Evolutionary conservation across 768 basidiomycete species (phyloP).

Genomic region (Sarcodon aspratus): DNA sequence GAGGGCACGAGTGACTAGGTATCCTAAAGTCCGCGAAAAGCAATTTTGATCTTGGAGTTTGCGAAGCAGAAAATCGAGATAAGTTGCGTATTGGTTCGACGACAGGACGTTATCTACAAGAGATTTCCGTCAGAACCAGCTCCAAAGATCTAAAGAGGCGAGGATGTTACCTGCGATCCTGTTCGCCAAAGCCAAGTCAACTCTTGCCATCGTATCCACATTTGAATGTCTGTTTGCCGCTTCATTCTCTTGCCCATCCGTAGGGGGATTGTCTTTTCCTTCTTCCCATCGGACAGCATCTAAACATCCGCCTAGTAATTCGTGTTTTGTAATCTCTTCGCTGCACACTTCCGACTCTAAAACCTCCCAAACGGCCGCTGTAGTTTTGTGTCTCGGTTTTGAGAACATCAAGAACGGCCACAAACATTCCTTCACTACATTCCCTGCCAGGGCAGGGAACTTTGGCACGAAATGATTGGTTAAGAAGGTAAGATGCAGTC

Average conservation of each 20-base stretch:
- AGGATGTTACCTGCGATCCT: conserved; percentile 50
- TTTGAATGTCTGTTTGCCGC: conserved; percentile 15
- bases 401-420: conserved; percentile 71
- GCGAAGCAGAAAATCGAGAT: conserved; percentile 37
- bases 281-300: conserved; percentile 27
- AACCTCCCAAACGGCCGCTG: conserved; percentile 62
- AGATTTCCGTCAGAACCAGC: neutral
- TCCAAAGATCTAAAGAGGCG: neutral
- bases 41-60: conserved; percentile 38
- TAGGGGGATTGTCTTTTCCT: conserved; percentile 7
- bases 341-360: conserved; percentile 27
- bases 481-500: conserved; percentile 48
- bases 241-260: conserved; percentile 19
- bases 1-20: conserved; percentile 53
- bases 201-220: conserved; percentile 31
- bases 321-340: conserved; percentile 15
- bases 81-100: conserved; percentile 31
- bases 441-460: conserved; percentile 10
- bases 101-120: conserved; percentile 50
- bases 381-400: conserved; percentile 56
- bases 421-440: neutral
- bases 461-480: conserved; percentile 27
- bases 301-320: conserved; percentile 47
- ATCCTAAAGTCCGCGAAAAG: conserved; percentile 44
- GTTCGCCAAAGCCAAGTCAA: conserved; percentile 43